Base-by-base conservation (phyloP, 192 early-diverging fungal genomes). In the Cetraspora pellucida region DNA sequence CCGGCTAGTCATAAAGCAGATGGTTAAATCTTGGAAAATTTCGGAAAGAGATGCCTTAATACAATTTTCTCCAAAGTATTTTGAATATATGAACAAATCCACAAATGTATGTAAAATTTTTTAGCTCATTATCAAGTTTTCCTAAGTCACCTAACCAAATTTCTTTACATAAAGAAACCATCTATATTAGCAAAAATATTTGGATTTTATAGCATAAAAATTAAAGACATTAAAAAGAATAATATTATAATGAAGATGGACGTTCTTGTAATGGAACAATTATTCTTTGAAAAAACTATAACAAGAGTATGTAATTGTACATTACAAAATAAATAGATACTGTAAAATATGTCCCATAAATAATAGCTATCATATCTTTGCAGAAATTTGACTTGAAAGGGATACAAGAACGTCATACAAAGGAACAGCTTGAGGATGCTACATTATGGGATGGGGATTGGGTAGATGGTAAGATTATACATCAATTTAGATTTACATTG, bases 201-300 rank as follows among this genome's bases (percentile, higher is more conserved):
- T 87, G 96, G 96, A 0, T 92, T 98, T 74, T 98, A 95, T 71
- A 90, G 90, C 11, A 88, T 98, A 49, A 89, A 92, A 31, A 93
- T 90, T 80, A 93, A 91, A 75, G 63, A 65, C 10, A 8, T 28
- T 21, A 65, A 45, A 44, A 65, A 65, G 17, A 95, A 92, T 72
- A 77, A 87, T 6, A 78, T 86, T 4, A 72, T 78, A 21, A 74
- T 93, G 69, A 92, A 93, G 31, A 91, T 98, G 81, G 95, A 95
- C 78, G 88, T 97, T 7, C 82, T 97, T 27, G 94, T 98, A 19
- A 96, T 96, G 96, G 96, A 98, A 78, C 96, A 98, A 74, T 81
- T 98, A 45, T 97, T 95, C 76, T 96, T 87, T 77, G 88, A 91
- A 37, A 81, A 87, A 75, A 89, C 84, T 27, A 91, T 95, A 71